Base-by-base conservation (phyloP, 2,329 filamentous ascomycete species). In the Rutstroemia sydowiana region DNA sequence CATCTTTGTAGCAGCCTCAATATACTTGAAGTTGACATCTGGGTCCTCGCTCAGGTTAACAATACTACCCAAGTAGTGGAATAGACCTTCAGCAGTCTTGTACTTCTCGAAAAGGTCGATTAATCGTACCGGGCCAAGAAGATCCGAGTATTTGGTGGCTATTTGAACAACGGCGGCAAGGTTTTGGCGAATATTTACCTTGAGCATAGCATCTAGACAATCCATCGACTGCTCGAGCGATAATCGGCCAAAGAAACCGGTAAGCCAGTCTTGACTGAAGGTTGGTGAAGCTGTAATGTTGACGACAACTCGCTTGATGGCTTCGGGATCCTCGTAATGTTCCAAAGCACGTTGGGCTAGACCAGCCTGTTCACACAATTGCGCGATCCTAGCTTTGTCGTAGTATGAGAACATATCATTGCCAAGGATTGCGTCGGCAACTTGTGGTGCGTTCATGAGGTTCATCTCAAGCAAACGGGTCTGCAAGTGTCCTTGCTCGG, bases 371-470 rank as follows among this genome's bases (percentile, higher is more conserved):
- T 98, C 93, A 68, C 93, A 98, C 50, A 98, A 79, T 59, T 85
- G 81, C 21, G 92, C 88, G 69, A 98, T 88, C 58, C 90, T 86
- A 42, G 83, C 73, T 74, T 88, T 95, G 72, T 98, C 93, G 65
- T 95, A 98, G 72, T 98, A 83, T 0, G 90, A 90, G 72, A 98
- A 97, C 87, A 98, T 96, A 64, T 97, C 89, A 65, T 98, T 98
- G 59, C 92, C 88, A 37, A 98, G 81, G 61, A 98, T 98, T 31
- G 93, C 93, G 69, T 98, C 95, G 3, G 95, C 93, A 50, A 98
- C 95, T 70, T 97, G 93, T 46, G 93, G 93, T 1, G 93, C 95
- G 61, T 95, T 95, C 71, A 95, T 78, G 57, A 98, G 73, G 70
- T 98, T 98, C 91, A 98, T 97, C 76, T 98, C 95, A 51, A 98